Conservation (phyloP, 768 basidiomycete genomes). For the Gyrodon lividus region DNA sequence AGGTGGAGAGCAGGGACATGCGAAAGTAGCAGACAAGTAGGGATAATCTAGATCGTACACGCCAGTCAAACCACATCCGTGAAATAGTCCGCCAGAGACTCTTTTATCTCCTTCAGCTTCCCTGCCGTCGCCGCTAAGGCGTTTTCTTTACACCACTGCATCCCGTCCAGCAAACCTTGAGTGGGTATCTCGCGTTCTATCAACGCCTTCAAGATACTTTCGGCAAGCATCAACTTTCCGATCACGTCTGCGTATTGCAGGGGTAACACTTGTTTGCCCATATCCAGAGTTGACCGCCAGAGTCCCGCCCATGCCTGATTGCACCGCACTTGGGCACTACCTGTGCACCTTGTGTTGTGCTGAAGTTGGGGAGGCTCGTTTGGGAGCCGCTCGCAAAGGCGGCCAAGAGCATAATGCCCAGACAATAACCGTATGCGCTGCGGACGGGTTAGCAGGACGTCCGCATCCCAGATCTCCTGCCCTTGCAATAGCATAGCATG, state of each 20-base stretch:
- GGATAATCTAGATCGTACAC: neutral
- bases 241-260: conserved; percentile 45
- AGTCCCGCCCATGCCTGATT: conserved; percentile 43
- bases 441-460: conserved; percentile 43
- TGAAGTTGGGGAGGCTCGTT: conserved; percentile 40
- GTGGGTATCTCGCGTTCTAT: conserved; percentile 42
- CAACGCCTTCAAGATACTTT: conserved; percentile 46
- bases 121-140: conserved; percentile 41
- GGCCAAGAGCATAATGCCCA: conserved; percentile 49
- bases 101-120: conserved; percentile 47
- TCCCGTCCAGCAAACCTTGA: conserved; percentile 40
- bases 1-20: neutral
- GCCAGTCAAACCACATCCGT: conserved; percentile 36
- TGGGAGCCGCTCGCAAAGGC: conserved; percentile 45
- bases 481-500: conserved; percentile 53
- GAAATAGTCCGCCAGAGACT: conserved; percentile 46
- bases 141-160: conserved; percentile 45
- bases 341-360: conserved; percentile 43
- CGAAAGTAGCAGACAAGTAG: neutral
- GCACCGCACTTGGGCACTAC: conserved; percentile 39
- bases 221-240: conserved; percentile 46
- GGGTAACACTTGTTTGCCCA: conserved; percentile 37
- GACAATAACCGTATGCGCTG: conserved; percentile 53
- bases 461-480: conserved; percentile 46
- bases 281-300: conserved; percentile 45